These are phyloP conservation scores for Aphanoascus verrucosus DNA, from an alignment of 2,329 filamentous ascomycete species.

Conservation along the genomic window DNA sequence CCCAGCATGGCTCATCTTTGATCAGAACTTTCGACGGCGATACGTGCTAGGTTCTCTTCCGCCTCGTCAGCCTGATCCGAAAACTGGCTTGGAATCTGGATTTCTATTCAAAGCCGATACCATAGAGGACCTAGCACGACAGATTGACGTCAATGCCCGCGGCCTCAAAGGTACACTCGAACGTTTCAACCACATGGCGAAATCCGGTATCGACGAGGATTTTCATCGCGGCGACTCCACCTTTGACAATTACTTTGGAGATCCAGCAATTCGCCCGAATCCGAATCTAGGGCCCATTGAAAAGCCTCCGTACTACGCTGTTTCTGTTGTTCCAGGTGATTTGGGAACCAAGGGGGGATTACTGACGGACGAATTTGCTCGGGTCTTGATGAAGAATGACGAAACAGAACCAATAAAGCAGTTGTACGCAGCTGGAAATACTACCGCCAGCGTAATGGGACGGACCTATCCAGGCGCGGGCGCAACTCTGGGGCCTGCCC, in stretches of 20 bases:
- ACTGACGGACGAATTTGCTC: constrained; percentile 25
- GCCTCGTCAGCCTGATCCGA: constrained; percentile 14
- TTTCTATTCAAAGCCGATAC: constrained; percentile 20
- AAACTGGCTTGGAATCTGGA: constrained; percentile 18
- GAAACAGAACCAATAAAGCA: constrained; percentile 21
- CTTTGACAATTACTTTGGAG: constrained; percentile 28
- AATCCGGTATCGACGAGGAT: constrained; percentile 25
- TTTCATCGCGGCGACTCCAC: constrained; percentile 25
- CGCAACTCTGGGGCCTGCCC: constrained; percentile 27
- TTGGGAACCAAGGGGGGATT: constrained; percentile 33
- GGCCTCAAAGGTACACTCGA: constrained; percentile 21
- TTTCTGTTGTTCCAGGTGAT: constrained; percentile 29
- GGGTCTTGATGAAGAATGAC: constrained; percentile 16
- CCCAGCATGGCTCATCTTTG: constrained; percentile 27
- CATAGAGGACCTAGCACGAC: constrained; percentile 21
- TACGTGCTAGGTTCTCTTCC: constrained; percentile 20
- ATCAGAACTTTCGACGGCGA: constrained; percentile 23
- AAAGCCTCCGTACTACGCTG: constrained; percentile 26
- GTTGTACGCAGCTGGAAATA: constrained; percentile 30
- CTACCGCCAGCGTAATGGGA: constrained; percentile 28
- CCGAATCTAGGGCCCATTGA: constrained; percentile 24
- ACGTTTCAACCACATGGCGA: constrained; percentile 24
- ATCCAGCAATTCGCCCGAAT: constrained; percentile 23
- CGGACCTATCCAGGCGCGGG: constrained; percentile 29
- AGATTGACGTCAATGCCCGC: constrained; percentile 18